Base-by-base conservation (phyloP, 345 rosid genomes). In the Gossypium longicalyx region DNA sequence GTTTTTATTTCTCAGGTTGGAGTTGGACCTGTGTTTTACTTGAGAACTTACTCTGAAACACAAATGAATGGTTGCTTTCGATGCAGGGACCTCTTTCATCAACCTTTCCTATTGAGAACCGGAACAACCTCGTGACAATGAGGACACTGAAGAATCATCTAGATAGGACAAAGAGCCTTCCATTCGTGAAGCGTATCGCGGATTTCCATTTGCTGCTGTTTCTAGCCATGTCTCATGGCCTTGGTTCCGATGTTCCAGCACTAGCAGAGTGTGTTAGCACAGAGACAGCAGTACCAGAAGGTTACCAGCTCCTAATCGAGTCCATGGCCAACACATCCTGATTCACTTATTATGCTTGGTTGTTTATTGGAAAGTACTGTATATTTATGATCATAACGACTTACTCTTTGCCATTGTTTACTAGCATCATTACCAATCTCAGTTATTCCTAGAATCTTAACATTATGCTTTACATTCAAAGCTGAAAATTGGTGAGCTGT, bases 121-220 rank as follows among this genome's bases (percentile, higher is more conserved):
- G 93, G 73, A 80, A 61, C 69, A 71, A 59, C 57, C 77, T 77
- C 16, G 84, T 76, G 45, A 85, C 96, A 38, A 77, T 81, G 83
- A 79, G 81, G 82, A 88, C 93, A 5, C 76, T 95, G 80, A 90
- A 86, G 87, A 89, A 38, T 53, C 98, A 95, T 77, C 75, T 93
- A 69, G 98, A 95, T 75, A 83, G 93, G 2, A 77, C 87, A 19
- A 91, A 78, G 73, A 85, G 69, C 76, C 86, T 93, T 57, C 86
- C 94, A 3, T 87, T 89, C 23, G 97, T 94, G 82, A 94, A 94
- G 86, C 78, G 89, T 73, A 89, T 94, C 44, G 87, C 99, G 3
- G 99, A 95, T 80, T 95, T 93, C 58, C 99, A 95, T 77, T 82
- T 95, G 79, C 84, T 95, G 74, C 89, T 95, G 45, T 84, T 90